Conservation (phyloP, 371 early-diverging fungal species). For the Massospora cicadina region DNA sequence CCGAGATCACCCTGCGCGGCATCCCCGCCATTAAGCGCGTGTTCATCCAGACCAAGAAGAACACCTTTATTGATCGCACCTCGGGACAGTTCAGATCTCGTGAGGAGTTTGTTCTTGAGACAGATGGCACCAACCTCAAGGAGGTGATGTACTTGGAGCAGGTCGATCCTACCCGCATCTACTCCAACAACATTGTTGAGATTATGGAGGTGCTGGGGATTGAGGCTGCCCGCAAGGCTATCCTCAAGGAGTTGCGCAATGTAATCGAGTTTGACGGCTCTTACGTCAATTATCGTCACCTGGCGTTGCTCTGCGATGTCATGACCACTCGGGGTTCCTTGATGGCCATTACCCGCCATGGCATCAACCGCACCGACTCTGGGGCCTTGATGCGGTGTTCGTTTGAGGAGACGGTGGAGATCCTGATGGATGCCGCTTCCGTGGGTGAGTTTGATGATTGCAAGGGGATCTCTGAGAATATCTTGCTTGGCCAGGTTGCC, state of each 20-base stretch:
- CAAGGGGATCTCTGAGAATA: slow-evolving; percentile 94
- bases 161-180: slow-evolving; percentile 69
- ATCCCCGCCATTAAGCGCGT: slow-evolving; percentile 78
- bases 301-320: slow-evolving; percentile 91
- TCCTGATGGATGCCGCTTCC: slow-evolving; percentile 94
- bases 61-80: slow-evolving; percentile 20
- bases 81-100: slow-evolving; percentile 47
- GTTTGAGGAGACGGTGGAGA: slow-evolving; percentile 99
- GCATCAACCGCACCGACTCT: slow-evolving; percentile 94
- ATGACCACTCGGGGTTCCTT: slow-evolving; percentile 94
- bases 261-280: slow-evolving; percentile 98
- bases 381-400: slow-evolving; percentile 96
- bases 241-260: slow-evolving; percentile 83
- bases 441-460: slow-evolving; percentile 87
- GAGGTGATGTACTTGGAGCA: slow-evolving; percentile 73
- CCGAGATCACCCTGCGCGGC: slow-evolving; percentile 78
- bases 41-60: slow-evolving; percentile 74
- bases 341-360: slow-evolving; percentile 98
- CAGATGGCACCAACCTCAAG: slow-evolving; percentile 89
- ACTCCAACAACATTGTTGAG: slow-evolving; percentile 89
- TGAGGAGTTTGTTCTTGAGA: slow-evolving; percentile 82
- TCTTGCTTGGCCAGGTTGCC: slow-evolving; percentile 97
- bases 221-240: slow-evolving; percentile 88
- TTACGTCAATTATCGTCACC: slow-evolving; percentile 98
- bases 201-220: slow-evolving; percentile 92